Percentiles rank a stretch among this genome's conserved stretches.
These are phyloP conservation scores for Microdochium trichocladiopsis DNA, from an alignment of 2,329 filamentous ascomycete genomes.

Conservation along the genomic window DNA sequence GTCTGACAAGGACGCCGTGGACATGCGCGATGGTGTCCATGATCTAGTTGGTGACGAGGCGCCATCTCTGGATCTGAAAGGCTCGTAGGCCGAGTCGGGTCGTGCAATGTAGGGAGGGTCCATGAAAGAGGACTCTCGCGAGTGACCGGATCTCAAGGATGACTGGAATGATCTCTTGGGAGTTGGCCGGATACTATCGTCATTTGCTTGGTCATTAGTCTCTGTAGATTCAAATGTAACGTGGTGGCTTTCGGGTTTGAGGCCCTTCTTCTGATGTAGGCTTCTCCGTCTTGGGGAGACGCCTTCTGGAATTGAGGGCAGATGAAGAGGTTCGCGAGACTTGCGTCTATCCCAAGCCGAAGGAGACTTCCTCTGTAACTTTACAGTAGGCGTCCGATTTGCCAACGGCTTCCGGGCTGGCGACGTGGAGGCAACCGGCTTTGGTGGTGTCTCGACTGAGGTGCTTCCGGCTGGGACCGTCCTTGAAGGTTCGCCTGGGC, in stretches of 20 bases:
- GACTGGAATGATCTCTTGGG: conserved; percentile 43
- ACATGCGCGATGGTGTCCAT: conserved; percentile 48
- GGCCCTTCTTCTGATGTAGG: conserved; percentile 1
- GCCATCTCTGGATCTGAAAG: conserved; percentile 40
- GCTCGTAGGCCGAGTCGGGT: conserved; percentile 56
- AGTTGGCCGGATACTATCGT: conserved; percentile 35
- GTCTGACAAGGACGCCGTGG: conserved; percentile 38
- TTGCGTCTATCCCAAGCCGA: conserved; percentile 8
- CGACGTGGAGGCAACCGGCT: not conserved
- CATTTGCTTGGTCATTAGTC: conserved; percentile 17
- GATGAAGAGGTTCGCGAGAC: conserved; percentile 25
- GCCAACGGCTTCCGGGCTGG: conserved; percentile 23
- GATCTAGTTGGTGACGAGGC: conserved; percentile 47
- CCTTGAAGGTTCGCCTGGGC: no score
- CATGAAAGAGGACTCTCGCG: conserved; percentile 40
- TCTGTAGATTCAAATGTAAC: not conserved
- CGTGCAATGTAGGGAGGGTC: conserved; percentile 56
- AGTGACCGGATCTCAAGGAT: conserved; percentile 39
- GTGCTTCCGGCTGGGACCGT: no score
- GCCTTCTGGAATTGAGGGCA: conserved; percentile 46
- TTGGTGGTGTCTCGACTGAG: conserved; percentile 3
- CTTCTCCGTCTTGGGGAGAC: conserved; percentile 33
- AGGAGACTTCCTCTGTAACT: conserved; percentile 40
- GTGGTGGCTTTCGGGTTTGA: not conserved
- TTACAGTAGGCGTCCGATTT: conserved; percentile 32